phyloP scores from a whole-genome alignment of 2,329 filamentous ascomycete species.

The Massarina eburnea region DNA sequence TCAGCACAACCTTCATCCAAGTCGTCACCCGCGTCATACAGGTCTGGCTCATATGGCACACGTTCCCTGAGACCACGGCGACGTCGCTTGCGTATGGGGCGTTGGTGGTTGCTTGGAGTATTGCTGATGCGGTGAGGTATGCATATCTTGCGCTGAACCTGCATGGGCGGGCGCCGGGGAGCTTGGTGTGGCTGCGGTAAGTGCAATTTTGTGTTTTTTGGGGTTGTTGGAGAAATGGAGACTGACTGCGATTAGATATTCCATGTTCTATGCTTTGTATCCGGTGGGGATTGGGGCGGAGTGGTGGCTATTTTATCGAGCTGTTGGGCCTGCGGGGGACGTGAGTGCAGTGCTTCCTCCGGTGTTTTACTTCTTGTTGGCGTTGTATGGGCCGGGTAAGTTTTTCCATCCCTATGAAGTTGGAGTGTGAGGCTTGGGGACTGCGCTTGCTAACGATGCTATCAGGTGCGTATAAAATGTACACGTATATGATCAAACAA shows the following conservation, averaged over 20 bases:
- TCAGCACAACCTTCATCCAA: conserved; percentile 25
- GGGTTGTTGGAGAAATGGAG: not conserved
- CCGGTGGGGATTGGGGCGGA: conserved; percentile 28
- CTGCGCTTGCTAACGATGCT: conserved; percentile 2
- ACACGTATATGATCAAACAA: conserved; percentile 32
- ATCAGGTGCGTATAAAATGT: conserved; percentile 28
- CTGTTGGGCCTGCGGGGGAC: conserved; percentile 12
- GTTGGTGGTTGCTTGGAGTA: conserved; percentile 24
- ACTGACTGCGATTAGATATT: conserved; percentile 8
- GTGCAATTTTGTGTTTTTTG: not conserved
- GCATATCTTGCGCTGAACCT: conserved; percentile 24
- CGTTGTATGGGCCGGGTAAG: conserved; percentile 27
- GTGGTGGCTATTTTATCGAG: conserved; percentile 27
- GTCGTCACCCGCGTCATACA: conserved; percentile 29
- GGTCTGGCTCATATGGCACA: conserved; percentile 30
- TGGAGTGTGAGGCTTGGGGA: no score
- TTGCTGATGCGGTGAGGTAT: conserved; percentile 24
- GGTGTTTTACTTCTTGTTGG: conserved; percentile 23
- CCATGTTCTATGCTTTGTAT: conserved; percentile 30
- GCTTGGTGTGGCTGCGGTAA: conserved; percentile 23
- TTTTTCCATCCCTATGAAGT: not conserved
- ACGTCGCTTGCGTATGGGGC: conserved; percentile 18
- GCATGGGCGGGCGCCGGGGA: conserved; percentile 15
- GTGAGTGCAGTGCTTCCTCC: conserved; percentile 14
- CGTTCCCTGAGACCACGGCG: conserved; percentile 20